Base-by-base conservation (phyloP, 352 stramenopile genomes). In the Phytopythium ostracodes region DNA sequence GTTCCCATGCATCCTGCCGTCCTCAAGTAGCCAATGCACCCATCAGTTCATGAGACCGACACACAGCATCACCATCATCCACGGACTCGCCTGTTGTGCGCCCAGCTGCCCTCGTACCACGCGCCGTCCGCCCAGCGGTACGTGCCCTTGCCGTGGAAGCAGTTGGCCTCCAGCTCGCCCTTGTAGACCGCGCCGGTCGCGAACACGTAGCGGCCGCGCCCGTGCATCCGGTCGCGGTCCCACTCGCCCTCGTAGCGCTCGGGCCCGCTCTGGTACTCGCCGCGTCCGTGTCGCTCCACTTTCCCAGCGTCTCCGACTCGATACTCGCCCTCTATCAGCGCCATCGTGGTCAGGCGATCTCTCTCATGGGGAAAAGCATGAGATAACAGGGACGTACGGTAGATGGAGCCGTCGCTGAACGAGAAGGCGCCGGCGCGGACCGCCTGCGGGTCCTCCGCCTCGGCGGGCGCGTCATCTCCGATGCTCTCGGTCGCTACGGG, bases 1-100 rank as follows among this genome's bases (percentile, higher is more conserved):
- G 6, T 82, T 64, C 17, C 84, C 80, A 57, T 96, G 84, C 84
- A 96, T 94, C 60, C 82, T 85, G 67, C 64, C n/a, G n/a, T n/a
- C n/a, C n/a, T n/a, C n/a, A n/a, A n/a, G n/a, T n/a, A n/a, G n/a
- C n/a, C n/a, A 54, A 3, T 11, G 24, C 24, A 27, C 44, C 20
- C 33, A 18, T 44, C 18, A 62, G 44, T 47, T 38, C 33, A 38
- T 38, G 3, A 14, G 7, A 38, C 33, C 10, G 33, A 38, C 33
- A 38, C 33, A 1, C 33, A 38, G 10, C 33, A 38, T 38, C 7
- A 14, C 7, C 6, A 11, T 14, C 61, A 38, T 61, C 15, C 5
- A 10, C 36, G n/a, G 5, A 53, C 51, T 17, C 52, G 79, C 76
- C 70, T 75, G 59, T 78, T 81, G 53, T 76, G 64, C 18, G 68